Percentiles rank a stretch among this genome's conserved stretches.
phyloP scores from a whole-genome alignment of 2,329 filamentous ascomycete genomes.

The Dothistroma pini region DNA sequence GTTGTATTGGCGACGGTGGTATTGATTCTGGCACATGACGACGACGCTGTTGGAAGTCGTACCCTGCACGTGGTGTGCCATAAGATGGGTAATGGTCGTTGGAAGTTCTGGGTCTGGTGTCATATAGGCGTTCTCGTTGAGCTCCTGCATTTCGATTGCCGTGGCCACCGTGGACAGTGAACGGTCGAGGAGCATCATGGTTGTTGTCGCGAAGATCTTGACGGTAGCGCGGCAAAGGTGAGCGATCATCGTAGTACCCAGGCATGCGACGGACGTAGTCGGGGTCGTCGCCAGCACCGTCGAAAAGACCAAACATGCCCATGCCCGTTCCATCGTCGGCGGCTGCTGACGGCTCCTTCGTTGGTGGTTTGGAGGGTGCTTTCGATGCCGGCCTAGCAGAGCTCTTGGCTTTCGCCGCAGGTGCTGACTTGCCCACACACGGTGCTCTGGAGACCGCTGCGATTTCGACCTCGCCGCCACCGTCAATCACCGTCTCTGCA shows the following conservation, averaged over 20 bases:
- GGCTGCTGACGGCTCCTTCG: constrained; percentile 12
- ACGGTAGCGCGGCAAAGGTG: neutral
- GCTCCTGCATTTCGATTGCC: neutral
- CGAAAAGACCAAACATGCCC: constrained; percentile 33
- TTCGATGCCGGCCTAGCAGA: constrained; percentile 10
- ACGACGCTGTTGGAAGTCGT: constrained; percentile 6
- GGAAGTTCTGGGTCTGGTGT: neutral
- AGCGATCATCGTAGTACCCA: neutral
- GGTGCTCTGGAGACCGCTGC: constrained; percentile 10
- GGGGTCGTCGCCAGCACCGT: constrained; percentile 31
- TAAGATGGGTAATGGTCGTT: neutral
- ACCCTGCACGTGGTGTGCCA: neutral
- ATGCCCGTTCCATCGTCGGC: constrained; percentile 17
- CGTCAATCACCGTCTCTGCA: constrained; percentile 7
- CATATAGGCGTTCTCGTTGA: neutral
- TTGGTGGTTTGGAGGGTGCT: constrained; percentile 15
- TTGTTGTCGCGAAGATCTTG: constrained; percentile 1
- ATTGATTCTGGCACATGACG: neutral
- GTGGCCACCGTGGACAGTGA: constrained; percentile 1
- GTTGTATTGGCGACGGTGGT: neutral
- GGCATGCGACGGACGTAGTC: constrained; percentile 2
- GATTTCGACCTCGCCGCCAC: neutral
- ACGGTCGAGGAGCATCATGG: constrained; percentile 1
- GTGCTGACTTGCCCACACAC: constrained; percentile 7
- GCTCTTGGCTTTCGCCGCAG: constrained; percentile 10